Evolutionary conservation across 2,329 filamentous ascomycete species (phyloP), one percentile per base, ranked within the genome.

Genomic region (Neobulgaria alba): DNA sequence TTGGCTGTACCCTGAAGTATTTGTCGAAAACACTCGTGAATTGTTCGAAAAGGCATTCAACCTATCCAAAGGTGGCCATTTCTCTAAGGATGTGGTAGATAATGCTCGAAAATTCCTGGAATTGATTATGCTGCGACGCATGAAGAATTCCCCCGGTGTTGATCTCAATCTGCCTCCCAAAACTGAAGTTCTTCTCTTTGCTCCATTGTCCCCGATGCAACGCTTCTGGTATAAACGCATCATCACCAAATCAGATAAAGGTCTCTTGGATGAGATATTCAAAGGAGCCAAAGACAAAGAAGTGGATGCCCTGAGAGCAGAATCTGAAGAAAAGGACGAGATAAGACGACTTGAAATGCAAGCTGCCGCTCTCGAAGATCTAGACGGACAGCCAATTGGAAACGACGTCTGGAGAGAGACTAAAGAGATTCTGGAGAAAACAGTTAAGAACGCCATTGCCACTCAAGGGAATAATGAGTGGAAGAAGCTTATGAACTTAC

Each of bases 401-500:
- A 54, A 51, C 10, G 59, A 60, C 49, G 58, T 63, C 7, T 75
- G 71, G 71, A 63, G 65, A 9, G 66, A 69, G 44, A 65, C 61
- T 16, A 64, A 62, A 33, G 58, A 57, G 12, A 67, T 69, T 41
- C 57, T 70, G 43, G 52, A 64, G 41, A 58, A 67, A 45, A 67
- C 63, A 37, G 56, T 62, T 26, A 40, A 56, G 15, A 47, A 39
- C 4, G 34, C 34, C 29, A 43, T 44, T 5, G 18, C n/a, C 19
- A 35, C 54, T 15, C 50, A 50, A 15, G 49, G 50, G 3, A 62
- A 58, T 39, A 60, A 56, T 18, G 61, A 64, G 3, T 73, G 68
- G 68, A 61, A 63, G 31, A 68, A 67, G 47, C 66, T 96, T 39
- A 94, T 82, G 72, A 96, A 98, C 54, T 92, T 98, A 23, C 65